phyloP scores from a whole-genome alignment of 768 basidiomycete genomes.

The Jaapia argillacea region DNA sequence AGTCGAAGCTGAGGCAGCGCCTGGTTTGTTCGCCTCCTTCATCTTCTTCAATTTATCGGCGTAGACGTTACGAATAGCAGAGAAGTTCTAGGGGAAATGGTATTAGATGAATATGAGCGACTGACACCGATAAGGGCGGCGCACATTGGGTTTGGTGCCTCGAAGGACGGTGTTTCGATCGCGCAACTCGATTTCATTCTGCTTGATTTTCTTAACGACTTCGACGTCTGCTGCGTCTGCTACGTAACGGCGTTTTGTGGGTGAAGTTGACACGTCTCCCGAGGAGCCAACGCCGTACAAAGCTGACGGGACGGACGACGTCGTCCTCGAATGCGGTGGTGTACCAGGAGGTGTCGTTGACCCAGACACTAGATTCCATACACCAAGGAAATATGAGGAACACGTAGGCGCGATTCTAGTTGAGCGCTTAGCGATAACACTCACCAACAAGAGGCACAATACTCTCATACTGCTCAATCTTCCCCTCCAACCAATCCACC shows the following conservation, averaged over 20 bases:
- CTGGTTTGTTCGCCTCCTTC: conserved; percentile 53
- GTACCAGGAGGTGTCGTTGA: conserved; percentile 56
- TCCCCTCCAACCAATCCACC: conserved; percentile 77
- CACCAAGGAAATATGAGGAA: no score
- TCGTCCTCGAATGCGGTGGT: conserved; percentile 21
- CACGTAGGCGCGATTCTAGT: conserved; percentile 2
- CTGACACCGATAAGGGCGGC: conserved; percentile 15
- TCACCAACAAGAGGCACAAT: conserved; percentile 37
- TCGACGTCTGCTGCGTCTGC: conserved; percentile 72
- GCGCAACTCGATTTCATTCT: conserved; percentile 67
- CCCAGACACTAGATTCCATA: conserved; percentile 16
- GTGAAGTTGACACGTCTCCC: conserved; percentile 28
- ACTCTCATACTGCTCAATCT: conserved; percentile 35
- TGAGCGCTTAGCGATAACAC: conserved; percentile 13
- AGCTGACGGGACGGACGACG: neutral
- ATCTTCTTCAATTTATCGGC: conserved; percentile 73
- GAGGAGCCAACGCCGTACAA: conserved; percentile 2
- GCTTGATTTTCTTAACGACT: conserved; percentile 76
- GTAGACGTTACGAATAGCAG: conserved; percentile 52
- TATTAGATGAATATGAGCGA: neutral
- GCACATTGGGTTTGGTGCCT: conserved; percentile 75
- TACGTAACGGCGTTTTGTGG: conserved; percentile 69
- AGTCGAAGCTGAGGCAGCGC: conserved; percentile 24
- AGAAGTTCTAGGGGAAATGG: conserved; percentile 67
- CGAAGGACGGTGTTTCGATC: conserved; percentile 79